Evolutionary conservation across 495 filamentous ascomycete species (phyloP).

Genomic region (Penicillium longicatenatum): DNA sequence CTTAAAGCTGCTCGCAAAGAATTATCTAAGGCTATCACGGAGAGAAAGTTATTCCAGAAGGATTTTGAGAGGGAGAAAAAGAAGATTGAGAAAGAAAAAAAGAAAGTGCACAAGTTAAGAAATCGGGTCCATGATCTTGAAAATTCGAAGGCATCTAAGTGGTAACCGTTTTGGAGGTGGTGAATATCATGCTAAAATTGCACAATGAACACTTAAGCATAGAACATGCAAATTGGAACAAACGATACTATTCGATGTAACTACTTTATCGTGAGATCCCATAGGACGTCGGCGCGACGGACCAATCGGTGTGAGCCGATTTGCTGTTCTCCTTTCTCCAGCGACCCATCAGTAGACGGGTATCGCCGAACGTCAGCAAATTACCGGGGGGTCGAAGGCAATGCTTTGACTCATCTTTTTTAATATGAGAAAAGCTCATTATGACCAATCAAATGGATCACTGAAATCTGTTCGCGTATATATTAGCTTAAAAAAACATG

Average conservation of each 20-base stretch:
- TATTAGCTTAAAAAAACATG: neutral
- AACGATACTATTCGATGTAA: too few species aligned
- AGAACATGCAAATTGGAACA: neutral
- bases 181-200: too few species aligned
- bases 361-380: neutral
- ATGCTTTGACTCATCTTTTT: neutral
- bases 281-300: neutral
- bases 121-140: too few species aligned
- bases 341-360: neutral
- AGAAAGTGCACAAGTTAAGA: too few species aligned
- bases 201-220: neutral
- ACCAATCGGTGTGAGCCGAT: neutral
- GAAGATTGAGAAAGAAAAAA: too few species aligned
- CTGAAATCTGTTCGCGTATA: neutral
- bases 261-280: neutral
- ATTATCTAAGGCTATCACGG: too few species aligned
- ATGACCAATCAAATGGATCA: neutral
- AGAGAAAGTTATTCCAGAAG: too few species aligned
- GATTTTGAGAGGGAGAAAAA: too few species aligned
- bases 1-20: too few species aligned
- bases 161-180: too few species aligned
- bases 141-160: too few species aligned
- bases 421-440: neutral
- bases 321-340: neutral
- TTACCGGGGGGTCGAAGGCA: neutral